These are phyloP conservation scores for Phalaenopsis aphrodite DNA, from an alignment of 106 monocot genomes.

Conservation along the genomic window DNA sequence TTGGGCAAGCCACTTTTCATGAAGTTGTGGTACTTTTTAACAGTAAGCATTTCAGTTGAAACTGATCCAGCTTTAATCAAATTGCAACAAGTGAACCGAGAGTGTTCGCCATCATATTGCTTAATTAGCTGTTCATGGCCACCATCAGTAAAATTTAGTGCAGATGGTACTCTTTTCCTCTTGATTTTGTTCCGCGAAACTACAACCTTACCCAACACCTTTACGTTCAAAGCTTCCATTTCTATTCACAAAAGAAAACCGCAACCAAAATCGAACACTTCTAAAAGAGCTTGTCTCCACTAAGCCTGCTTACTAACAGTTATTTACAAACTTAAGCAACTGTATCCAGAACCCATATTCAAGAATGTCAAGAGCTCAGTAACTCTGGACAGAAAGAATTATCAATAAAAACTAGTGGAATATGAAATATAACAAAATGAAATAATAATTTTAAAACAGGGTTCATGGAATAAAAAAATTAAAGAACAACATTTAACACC, in stretches of 20 bases:
- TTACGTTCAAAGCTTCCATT: conserved; percentile 52
- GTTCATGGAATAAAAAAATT: background rate
- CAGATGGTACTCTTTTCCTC: conserved; percentile 21
- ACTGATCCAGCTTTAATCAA: conserved; percentile 2
- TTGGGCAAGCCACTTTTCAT: conserved; percentile 64
- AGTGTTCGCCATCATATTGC: conserved; percentile 2
- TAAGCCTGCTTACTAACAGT: conserved; percentile 17
- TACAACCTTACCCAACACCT: conserved; percentile 46
- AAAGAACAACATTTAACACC: background rate
- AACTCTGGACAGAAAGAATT: background rate
- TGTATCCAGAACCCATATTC: background rate
- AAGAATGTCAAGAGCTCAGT: background rate
- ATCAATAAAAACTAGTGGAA: background rate
- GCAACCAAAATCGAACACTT: conserved; percentile 32
- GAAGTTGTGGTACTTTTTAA: conserved; percentile 56
- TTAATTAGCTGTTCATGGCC: background rate
- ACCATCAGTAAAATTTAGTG: conserved; percentile 6
- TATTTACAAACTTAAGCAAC: conserved; percentile 11
- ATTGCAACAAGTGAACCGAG: background rate
- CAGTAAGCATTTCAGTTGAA: conserved; percentile 15
- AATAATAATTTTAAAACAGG: background rate
- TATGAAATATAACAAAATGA: background rate
- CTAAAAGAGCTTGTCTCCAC: conserved; percentile 29
- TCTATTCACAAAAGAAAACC: conserved; percentile 25
- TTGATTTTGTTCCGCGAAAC: conserved; percentile 15